Evolutionary conservation across 352 stramenopile species (phyloP), one percentile per base, ranked within the genome.

Genomic region (Pythium dissimile): DNA sequence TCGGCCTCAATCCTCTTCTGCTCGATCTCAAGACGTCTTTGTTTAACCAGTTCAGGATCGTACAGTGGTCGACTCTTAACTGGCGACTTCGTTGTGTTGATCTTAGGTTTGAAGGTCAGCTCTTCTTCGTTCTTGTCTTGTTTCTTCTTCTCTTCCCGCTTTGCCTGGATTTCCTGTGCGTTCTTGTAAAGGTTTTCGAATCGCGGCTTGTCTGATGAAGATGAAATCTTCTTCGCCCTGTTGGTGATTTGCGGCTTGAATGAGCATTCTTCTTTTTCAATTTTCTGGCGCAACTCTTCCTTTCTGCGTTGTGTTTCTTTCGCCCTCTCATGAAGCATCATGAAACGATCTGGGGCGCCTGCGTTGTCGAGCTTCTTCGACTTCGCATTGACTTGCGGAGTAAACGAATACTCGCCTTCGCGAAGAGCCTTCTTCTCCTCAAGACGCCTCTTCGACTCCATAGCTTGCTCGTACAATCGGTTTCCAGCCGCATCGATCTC

Each of bases 141-240:
- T 7, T 82, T 72, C 52, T 89, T 92, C 31, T 84, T 48, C 27
- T 62, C 76, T 31, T 89, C 80, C 10, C 82, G 68, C 35, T 89
- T 91, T 21, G 72, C 67, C 46, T 88, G 77, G 9, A 91, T 69
- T 45, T 86, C 71, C 28, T 81, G 64, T 10, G 80, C 80, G 2
- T 92, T 63, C 26, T 77, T 75, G 53, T 94, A 94, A 0, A 94
- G 45, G 35, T 89, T 89, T 64, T 94, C 84, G 44, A 82, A 89
- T 41, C 81, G 72, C 20, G 77, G 71, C 3, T 66, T 71, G 35
- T 66, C 61, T 10, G 49, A 71, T 16, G 67, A 69, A 23, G 69
- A 62, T 12, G 76, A 35, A 27, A 88, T 57, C 38, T 73, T 77
- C 51, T 80, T 86, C 1, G 77, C 77, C 51, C 84, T 80, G 8